phyloP scores from a whole-genome alignment of 2,329 filamentous ascomycete species.

The Alternaria sp. region DNA sequence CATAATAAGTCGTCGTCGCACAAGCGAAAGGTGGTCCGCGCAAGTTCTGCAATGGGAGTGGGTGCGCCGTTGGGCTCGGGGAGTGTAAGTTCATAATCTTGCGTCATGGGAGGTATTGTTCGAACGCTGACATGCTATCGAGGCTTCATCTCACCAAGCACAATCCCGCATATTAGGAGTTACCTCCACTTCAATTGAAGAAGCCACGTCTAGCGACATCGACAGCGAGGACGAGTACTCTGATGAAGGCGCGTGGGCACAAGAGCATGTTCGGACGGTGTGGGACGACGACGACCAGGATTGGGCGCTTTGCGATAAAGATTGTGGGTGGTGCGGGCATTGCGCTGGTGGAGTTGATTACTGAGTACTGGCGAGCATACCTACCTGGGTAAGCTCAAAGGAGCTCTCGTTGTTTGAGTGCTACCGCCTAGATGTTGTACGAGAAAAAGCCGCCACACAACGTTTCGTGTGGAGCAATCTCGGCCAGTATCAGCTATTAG shows the following conservation, averaged over 20 bases:
- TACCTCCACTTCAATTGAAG: background rate
- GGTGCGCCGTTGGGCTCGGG: background rate
- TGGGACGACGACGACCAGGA: background rate
- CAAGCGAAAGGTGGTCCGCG: background rate
- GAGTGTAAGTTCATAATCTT: background rate
- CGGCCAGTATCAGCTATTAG: too few relatives aligned
- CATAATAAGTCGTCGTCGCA: background rate
- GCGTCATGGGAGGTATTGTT: background rate
- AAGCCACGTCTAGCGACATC: too few relatives aligned
- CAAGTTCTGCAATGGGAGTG: background rate
- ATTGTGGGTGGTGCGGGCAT: background rate
- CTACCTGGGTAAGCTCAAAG: background rate
- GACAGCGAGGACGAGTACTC: too few relatives aligned
- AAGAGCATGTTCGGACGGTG: background rate
- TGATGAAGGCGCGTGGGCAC: too few relatives aligned
- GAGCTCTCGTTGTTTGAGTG: background rate
- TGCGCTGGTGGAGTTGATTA: background rate
- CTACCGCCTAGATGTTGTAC: background rate
- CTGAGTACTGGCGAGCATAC: background rate
- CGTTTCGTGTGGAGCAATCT: too few relatives aligned
- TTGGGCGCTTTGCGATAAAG: background rate
- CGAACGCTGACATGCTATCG: background rate
- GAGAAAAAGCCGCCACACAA: too few relatives aligned
- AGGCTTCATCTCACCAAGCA: background rate
- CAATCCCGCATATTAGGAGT: background rate